Percentiles rank a stretch among this genome's conserved stretches.
Evolutionary conservation across 495 filamentous ascomycete species (phyloP).

Genomic region (Thozetella sp.): DNA sequence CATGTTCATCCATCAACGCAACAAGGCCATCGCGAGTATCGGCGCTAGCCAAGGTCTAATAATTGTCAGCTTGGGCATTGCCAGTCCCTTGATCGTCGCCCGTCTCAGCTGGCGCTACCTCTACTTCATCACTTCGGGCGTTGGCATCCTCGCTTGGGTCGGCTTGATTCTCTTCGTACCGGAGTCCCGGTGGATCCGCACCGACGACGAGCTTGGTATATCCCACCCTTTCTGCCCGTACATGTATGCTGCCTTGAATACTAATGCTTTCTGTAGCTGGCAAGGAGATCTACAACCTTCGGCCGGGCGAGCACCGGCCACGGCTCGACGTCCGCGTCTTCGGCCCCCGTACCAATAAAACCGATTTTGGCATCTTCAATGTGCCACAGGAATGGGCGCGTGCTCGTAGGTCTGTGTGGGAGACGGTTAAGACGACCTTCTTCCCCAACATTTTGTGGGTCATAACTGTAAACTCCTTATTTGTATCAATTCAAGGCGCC

Average conservation of each 20-base stretch:
- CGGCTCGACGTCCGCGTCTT: constrained; percentile 6
- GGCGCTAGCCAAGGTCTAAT: constrained; percentile 14
- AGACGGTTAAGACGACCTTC: constrained; percentile 13
- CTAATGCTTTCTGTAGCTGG: neutral
- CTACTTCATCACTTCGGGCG: constrained; percentile 15
- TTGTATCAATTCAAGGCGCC: constrained; percentile 12
- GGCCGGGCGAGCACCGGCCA: constrained; percentile 11
- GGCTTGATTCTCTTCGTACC: constrained; percentile 14
- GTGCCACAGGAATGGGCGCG: constrained; percentile 7
- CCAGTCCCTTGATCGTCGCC: constrained; percentile 10
- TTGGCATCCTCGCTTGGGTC: constrained; percentile 16
- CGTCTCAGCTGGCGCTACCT: constrained; percentile 17
- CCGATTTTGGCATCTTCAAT: constrained; percentile 10
- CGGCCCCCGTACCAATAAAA: constrained; percentile 4
- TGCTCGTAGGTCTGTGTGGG: constrained; percentile 7
- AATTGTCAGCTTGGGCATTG: constrained; percentile 14
- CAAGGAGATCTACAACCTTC: neutral
- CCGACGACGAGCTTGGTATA: constrained; percentile 12
- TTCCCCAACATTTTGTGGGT: constrained; percentile 17
- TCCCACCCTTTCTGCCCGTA: neutral
- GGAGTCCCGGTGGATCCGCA: constrained; percentile 20
- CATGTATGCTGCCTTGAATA: neutral
- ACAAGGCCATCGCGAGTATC: constrained; percentile 15
- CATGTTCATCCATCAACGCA: constrained; percentile 21
- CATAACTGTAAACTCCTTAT: constrained; percentile 15